These are phyloP conservation scores for Acer campestre DNA, from an alignment of 345 rosid species.

Conservation along the genomic window DNA sequence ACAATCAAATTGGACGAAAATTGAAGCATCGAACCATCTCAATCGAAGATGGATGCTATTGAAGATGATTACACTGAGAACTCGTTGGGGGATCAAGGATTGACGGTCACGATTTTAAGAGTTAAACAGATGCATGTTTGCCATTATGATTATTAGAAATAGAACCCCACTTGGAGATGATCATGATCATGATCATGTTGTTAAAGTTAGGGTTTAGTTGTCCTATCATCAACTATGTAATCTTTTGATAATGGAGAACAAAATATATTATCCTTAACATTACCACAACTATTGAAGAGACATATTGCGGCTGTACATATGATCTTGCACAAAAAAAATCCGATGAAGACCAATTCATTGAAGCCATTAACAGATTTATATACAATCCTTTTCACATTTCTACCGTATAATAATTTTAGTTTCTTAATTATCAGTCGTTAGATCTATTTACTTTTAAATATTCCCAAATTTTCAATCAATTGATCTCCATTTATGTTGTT, in stretches of 20 bases:
- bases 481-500: background rate
- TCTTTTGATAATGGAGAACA: constrained; percentile 8
- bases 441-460: background rate
- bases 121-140: background rate
- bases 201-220: background rate
- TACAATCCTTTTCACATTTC: too few species aligned
- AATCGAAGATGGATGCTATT: background rate
- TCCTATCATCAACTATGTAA: background rate
- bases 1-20: background rate
- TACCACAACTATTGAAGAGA: constrained; percentile 11
- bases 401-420: too few species aligned
- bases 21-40: background rate
- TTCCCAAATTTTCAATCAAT: constrained; percentile 5
- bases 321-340: background rate
- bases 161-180: background rate
- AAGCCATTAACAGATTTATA: background rate
- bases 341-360: background rate
- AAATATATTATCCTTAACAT: background rate
- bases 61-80: background rate
- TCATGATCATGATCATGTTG: background rate
- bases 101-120: background rate
- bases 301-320: constrained; percentile 15
- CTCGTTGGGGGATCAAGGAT: background rate
- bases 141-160: background rate
- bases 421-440: too few species aligned